Evolutionary conservation across 306 rosid species (phyloP), one percentile per base, ranked within the genome.

Genomic region (Hippophae gyantsensis): DNA sequence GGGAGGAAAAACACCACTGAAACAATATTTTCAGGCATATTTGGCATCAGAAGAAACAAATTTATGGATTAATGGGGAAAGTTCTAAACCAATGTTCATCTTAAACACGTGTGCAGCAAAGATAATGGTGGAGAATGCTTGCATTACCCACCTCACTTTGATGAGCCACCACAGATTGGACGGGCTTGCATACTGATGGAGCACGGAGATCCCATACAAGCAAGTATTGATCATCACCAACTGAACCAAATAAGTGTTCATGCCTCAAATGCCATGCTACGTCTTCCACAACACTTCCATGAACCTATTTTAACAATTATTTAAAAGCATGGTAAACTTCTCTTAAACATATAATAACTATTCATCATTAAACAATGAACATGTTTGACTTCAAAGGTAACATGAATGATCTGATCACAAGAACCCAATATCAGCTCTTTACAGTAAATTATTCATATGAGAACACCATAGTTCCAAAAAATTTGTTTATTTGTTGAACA

Each of bases 221-320:
- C 69, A 93, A 68, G 74, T 82, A 82, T 57, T 84, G 97, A 79
- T 93, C 99, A 74, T 93, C 99, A 10, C 99, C 99, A 69, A 93
- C 99, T 55, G 99, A 88, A 59, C 99, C 99, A 79, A 93, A 93
- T 66, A 88, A 73, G 74, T 93, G 84, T 62, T 93, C 99, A 71
- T 93, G 99, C 83, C 99, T 86, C 83, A 88, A 76, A 93, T 93
- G 97, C 99, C 99, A 93, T 41, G 99, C 90, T 9, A 93, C 97
- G 26, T 93, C 99, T 71, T 88, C 99, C 26, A 93, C 99, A 54
- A 93, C 99, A 70, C 99, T 97, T 72, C 86, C 99, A 67, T 93
- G 99, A 48, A 86, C 84, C 99, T 88, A 32, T 64, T 42, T 10
- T 11, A 67, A 26, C 11, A 67, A 66, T 38, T 23, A 7, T 12